A percentile compares a stretch with the other conserved stretches of the same genome.
Evolutionary conservation across 2,329 filamentous ascomycete species (phyloP).

Genomic region (Zymoseptoria brevis): DNA sequence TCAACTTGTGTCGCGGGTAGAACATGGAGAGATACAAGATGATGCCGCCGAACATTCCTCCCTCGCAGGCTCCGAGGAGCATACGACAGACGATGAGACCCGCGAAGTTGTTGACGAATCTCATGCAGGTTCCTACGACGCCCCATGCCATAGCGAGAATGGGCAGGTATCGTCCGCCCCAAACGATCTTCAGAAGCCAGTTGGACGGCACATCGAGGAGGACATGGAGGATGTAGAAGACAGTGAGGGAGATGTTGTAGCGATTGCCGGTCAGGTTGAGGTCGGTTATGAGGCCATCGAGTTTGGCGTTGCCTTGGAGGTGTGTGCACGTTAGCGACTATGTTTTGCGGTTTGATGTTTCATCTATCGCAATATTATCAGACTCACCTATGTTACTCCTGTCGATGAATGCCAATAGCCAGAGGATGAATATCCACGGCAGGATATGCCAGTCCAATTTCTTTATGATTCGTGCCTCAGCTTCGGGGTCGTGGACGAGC

Average conservation of each 20-base stretch:
- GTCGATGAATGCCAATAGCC: slow-evolving; percentile 44
- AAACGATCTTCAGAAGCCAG: slow-evolving; percentile 34
- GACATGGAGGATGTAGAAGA: slow-evolving; percentile 41
- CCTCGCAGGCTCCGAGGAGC: slow-evolving; percentile 37
- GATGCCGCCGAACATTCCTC: slow-evolving; percentile 34
- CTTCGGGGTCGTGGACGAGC: slow-evolving; percentile 1
- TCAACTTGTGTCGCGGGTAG: slow-evolving; percentile 34
- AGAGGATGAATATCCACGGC: slow-evolving; percentile 40
- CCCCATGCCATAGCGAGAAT: slow-evolving; percentile 35
- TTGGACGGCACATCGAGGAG: slow-evolving; percentile 36
- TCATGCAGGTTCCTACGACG: slow-evolving; percentile 34
- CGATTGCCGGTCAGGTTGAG: slow-evolving; percentile 33
- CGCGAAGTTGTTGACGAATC: slow-evolving; percentile 35
- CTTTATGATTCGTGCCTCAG: slow-evolving; percentile 28
- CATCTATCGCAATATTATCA: neutral
- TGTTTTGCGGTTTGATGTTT: neutral
- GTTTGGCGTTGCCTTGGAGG: slow-evolving; percentile 36
- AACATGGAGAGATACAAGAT: slow-evolving; percentile 38
- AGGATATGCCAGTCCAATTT: slow-evolving; percentile 39
- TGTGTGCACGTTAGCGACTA: neutral
- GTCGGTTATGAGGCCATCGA: slow-evolving; percentile 35
- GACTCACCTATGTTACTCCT: slow-evolving; percentile 26
- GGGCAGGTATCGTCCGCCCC: slow-evolving; percentile 36
- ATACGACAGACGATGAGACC: slow-evolving; percentile 35
- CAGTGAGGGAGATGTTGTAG: slow-evolving; percentile 37